Evolutionary conservation across 2,329 filamentous ascomycete species (phyloP).

Genomic region (Neofusicoccum kwambonambiense): DNA sequence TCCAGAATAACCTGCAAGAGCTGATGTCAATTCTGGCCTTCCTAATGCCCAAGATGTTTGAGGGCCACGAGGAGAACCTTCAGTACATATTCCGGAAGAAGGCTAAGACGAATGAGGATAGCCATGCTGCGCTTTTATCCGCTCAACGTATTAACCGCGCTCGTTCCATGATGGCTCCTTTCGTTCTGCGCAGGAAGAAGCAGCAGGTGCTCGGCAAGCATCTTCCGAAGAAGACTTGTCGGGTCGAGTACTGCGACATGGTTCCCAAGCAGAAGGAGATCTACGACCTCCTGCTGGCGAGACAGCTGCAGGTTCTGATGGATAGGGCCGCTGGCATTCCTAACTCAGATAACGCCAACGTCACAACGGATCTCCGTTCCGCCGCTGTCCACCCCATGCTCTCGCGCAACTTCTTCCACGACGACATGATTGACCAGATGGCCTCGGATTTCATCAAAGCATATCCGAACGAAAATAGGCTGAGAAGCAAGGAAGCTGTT

Average conservation of each 20-base stretch:
- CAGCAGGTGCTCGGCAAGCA: conserved; percentile 75
- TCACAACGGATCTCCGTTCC: conserved; percentile 86
- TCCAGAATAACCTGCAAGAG: conserved; percentile 93
- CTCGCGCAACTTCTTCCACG: conserved; percentile 76
- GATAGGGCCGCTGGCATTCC: conserved; percentile 58
- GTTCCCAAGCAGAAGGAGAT: conserved; percentile 68
- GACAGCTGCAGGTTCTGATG: conserved; percentile 59
- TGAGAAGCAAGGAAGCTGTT: conserved; percentile 52
- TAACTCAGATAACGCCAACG: conserved; percentile 52
- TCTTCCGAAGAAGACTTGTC: conserved; percentile 75
- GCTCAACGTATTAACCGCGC: conserved; percentile 83
- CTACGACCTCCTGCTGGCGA: conserved; percentile 68
- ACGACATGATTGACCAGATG: conserved; percentile 75
- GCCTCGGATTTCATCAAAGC: conserved; percentile 72
- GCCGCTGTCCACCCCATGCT: conserved; percentile 89
- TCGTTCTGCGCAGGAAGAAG: conserved; percentile 92
- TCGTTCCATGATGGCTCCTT: conserved; percentile 88
- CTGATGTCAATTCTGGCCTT: conserved; percentile 89
- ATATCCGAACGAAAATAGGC: conserved; percentile 41
- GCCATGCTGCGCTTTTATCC: conserved; percentile 78
- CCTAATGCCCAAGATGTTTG: conserved; percentile 83
- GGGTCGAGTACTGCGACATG: conserved; percentile 79
- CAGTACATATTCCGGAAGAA: conserved; percentile 88
- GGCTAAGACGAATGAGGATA: conserved; percentile 74
- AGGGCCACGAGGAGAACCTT: conserved; percentile 73